Percentiles rank a stretch among this genome's conserved stretches.
Evolutionary conservation across 108 stramenopile species (phyloP).

Genomic region (Aurantiochytrium sp.): DNA sequence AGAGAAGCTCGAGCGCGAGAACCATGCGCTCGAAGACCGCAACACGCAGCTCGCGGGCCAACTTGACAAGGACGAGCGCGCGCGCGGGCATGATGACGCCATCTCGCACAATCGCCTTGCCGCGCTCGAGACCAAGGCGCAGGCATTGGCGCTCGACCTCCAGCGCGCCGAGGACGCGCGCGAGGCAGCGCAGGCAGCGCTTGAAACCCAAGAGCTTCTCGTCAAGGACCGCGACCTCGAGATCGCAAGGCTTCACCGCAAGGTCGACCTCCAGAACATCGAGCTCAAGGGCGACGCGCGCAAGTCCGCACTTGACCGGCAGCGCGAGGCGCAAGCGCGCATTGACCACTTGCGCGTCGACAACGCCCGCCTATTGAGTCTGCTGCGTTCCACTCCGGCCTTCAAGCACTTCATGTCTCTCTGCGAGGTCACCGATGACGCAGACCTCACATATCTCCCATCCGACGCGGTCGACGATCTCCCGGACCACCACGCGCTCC

Average conservation of each 20-base stretch:
- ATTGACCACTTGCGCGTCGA: conserved; percentile 7
- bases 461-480: not conserved
- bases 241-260: not conserved
- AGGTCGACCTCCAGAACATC: not conserved
- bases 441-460: not conserved
- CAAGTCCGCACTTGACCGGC: not conserved
- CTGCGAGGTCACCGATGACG: not conserved
- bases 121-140: not conserved
- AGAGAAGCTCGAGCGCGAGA: not conserved
- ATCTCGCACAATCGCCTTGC: not conserved
- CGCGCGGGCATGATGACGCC: not conserved
- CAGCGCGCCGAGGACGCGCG: not conserved
- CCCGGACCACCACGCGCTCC: not conserved
- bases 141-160: not conserved
- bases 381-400: not conserved
- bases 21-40: not conserved
- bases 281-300: not conserved
- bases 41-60: not conserved
- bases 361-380: not conserved
- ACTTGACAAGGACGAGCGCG: not conserved
- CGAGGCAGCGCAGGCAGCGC: not conserved
- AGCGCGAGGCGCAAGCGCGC: not conserved
- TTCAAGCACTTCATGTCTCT: conserved; percentile 13
- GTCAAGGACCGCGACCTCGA: not conserved
- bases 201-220: not conserved